Base-by-base conservation (phyloP, 192 early-diverging fungal species). In the Entrophospora sp. region DNA sequence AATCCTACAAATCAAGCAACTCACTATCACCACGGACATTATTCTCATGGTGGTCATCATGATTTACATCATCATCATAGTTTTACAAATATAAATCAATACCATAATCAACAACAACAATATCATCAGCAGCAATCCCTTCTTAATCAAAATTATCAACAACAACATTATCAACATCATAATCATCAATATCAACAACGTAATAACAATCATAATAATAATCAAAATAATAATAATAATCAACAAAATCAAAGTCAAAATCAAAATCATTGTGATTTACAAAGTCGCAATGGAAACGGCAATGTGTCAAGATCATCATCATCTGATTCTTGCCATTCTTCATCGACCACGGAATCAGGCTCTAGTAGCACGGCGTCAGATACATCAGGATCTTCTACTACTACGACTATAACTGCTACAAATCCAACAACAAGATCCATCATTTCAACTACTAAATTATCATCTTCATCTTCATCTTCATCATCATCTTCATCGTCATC, bases 101-200 rank as follows among this genome's bases (percentile, higher is more conserved):
- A 49, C 5, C 9, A 13, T 10, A 65, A 71, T 52, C 42, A 66
- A 14, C 59, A 70, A 16, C 61, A 67, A 51, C 63, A 72, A 13
- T 66, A 68, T 14, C 36, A 55, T 34, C 60, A 66, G 32, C 46
- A 63, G 8, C 63, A 68, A 49, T 48, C 13, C 16, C 25, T 37
- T 40, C 31, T 28, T 60, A 12, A 60, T 36, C 31, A 64, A 3
- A 49, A 32, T 5, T 32, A 35, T 38, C 34, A 57, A 24, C 62
- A 68, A n/a, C 34, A 57, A 24, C 62, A 68, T 35, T 36, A 44
- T 18, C 60, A 68, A 1, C 69, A 49, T 7, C 9, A 13, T 10
- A 65, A 71, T 52, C 42, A 66, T 20, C 59, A 70, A 16, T 57
- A 67, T 56, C 63, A 72, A 13, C 71, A 68, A 24, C 36, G 48